A percentile compares a stretch with the other conserved stretches of the same genome.
Conservation (phyloP, 768 basidiomycete genomes). For the Coprinopsis marcescibilis region DNA sequence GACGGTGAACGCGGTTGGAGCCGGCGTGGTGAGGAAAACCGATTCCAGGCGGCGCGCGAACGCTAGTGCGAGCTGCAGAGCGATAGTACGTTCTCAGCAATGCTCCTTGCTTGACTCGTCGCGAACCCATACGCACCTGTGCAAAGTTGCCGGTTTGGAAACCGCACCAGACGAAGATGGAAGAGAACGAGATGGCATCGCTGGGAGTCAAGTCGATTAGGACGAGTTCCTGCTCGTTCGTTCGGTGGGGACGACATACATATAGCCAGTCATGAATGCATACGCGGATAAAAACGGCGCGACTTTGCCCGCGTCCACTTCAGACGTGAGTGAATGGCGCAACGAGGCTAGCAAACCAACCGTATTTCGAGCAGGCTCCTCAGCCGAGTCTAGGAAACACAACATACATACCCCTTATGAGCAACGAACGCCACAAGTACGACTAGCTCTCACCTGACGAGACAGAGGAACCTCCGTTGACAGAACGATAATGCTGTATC, state of each 20-base stretch:
- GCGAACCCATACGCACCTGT: background rate
- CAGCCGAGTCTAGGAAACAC: background rate
- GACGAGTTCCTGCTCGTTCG: background rate
- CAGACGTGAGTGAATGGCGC: background rate
- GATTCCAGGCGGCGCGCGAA: conserved; percentile 4
- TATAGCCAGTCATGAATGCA: conserved; percentile 11
- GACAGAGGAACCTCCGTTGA: background rate
- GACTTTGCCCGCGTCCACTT: conserved; percentile 3
- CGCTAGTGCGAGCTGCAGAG: conserved; percentile 3
- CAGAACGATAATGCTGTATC: background rate
- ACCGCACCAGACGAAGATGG: conserved; percentile 10
- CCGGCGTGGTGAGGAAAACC: conserved; percentile 21
- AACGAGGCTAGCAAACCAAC: background rate
- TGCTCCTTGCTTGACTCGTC: background rate
- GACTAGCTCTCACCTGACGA: background rate
- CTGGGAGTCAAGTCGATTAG: conserved; percentile 1
- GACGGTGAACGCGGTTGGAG: conserved; percentile 8
- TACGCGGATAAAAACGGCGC: conserved; percentile 3
- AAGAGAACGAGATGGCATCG: conserved; percentile 10
- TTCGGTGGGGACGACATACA: conserved; percentile 2
- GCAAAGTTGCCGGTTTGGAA: conserved; percentile 12
- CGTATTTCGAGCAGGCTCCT: background rate
- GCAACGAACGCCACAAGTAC: background rate
- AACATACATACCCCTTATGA: background rate
- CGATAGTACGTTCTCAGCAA: background rate